A percentile compares a stretch with the other conserved stretches of the same genome.
phyloP scores from a whole-genome alignment of 2,329 filamentous ascomycete species.

The Phialemonium atrogriseum region DNA sequence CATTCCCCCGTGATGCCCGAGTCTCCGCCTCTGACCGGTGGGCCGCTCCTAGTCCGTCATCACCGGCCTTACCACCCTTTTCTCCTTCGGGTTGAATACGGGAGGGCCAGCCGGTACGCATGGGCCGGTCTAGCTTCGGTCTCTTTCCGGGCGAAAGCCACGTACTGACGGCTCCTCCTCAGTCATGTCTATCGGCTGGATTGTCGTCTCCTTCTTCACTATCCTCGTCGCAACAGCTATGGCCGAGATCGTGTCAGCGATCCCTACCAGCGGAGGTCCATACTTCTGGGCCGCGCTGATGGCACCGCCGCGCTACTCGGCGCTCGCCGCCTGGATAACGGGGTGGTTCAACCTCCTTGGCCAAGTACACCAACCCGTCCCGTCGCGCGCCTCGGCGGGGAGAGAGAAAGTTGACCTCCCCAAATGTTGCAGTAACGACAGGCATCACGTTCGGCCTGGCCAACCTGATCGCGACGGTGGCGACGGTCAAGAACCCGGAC shows the following conservation, averaged over 20 bases:
- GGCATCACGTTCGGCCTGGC: slow-evolving; percentile 33
- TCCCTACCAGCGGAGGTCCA: slow-evolving; percentile 49
- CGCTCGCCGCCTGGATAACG: slow-evolving; percentile 30
- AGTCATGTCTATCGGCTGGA: slow-evolving; percentile 49
- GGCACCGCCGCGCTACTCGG: slow-evolving; percentile 33
- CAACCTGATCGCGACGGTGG: slow-evolving; percentile 26
- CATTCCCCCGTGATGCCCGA: not conserved
- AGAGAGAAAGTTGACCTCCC: too few relatives aligned
- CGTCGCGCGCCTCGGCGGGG: not conserved
- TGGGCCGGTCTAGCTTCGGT: slow-evolving; percentile 2
- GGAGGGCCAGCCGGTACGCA: slow-evolving; percentile 13
- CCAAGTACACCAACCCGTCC: slow-evolving; percentile 13
- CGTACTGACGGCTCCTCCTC: not conserved
- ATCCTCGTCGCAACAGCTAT: slow-evolving; percentile 45
- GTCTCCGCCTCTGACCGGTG: not conserved
- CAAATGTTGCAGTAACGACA: slow-evolving; percentile 32
- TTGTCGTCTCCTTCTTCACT: slow-evolving; percentile 46
- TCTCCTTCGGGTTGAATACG: slow-evolving; percentile 44
- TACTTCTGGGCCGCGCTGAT: slow-evolving; percentile 55
- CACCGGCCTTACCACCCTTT: slow-evolving; percentile 50
- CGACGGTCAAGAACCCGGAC: slow-evolving; percentile 24
- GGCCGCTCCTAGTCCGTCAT: slow-evolving; percentile 39
- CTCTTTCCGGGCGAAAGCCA: too few relatives aligned
- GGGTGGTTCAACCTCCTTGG: slow-evolving; percentile 34
- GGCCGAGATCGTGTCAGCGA: slow-evolving; percentile 52